Percentiles rank a stretch among this genome's conserved stretches.
phyloP scores from a whole-genome alignment of 176 grass and related monocot species.

The Aegilops tauschii region DNA sequence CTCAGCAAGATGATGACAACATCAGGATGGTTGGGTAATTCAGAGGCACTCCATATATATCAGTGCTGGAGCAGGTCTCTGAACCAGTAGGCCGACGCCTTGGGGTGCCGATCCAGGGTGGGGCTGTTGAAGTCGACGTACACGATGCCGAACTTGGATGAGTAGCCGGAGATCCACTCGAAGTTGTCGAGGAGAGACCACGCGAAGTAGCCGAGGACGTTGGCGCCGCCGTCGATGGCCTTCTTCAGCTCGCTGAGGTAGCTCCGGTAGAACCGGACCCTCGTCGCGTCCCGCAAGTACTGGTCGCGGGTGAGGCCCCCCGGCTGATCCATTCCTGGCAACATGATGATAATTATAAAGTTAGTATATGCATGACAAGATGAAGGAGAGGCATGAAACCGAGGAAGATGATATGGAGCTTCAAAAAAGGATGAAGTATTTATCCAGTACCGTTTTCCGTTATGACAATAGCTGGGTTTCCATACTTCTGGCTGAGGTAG shows the following conservation, averaged over 20 bases:
- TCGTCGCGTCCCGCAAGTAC: slow-evolving; percentile 32
- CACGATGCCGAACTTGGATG: slow-evolving; percentile 56
- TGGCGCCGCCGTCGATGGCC: slow-evolving; percentile 50
- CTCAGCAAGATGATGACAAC: background rate
- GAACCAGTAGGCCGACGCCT: slow-evolving; percentile 71
- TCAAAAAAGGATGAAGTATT: background rate
- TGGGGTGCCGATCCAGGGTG: slow-evolving; percentile 40
- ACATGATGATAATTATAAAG: background rate
- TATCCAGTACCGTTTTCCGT: slow-evolving; percentile 73
- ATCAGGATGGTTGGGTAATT: background rate
- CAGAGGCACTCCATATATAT: background rate
- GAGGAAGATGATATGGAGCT: background rate
- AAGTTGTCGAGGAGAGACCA: slow-evolving; percentile 79
- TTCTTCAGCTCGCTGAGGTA: slow-evolving; percentile 53
- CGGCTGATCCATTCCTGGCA: slow-evolving; percentile 66
- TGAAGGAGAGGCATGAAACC: background rate
- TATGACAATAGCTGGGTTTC: slow-evolving; percentile 58
- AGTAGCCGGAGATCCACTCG: slow-evolving; percentile 55
- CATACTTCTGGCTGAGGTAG: slow-evolving; percentile 79
- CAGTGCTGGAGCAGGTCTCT: slow-evolving; percentile 29
- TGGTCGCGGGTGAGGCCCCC: slow-evolving; percentile 46
- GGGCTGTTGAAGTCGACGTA: slow-evolving; percentile 51
- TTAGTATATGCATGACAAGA: background rate
- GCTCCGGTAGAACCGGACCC: slow-evolving; percentile 53
- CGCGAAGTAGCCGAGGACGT: slow-evolving; percentile 61